Percentiles rank a stretch among this genome's conserved stretches.
Conservation (phyloP, 192 early-diverging fungal genomes). For the Diversispora epigaea region DNA sequence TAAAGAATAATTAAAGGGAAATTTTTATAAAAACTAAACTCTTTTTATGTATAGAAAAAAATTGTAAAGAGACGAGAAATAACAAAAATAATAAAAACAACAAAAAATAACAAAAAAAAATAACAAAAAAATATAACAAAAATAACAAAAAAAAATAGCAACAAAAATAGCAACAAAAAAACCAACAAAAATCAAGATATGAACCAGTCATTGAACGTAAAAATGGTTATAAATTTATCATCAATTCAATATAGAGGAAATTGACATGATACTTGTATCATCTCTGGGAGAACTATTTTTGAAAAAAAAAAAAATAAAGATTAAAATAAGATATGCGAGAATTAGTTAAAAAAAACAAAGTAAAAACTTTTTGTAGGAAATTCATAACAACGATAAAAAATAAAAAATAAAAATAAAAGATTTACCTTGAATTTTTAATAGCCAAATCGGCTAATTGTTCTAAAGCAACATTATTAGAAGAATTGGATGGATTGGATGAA, state of each 20-base stretch:
- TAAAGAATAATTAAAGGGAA: too few relatives aligned
- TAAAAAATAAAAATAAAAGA: not conserved
- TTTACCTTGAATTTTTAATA: constrained; percentile 2
- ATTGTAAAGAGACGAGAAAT: too few relatives aligned
- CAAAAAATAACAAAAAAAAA: too few relatives aligned
- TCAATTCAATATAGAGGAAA: constrained; percentile 10
- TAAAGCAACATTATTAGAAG: not conserved
- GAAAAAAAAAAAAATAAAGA: not conserved
- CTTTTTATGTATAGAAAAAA: too few relatives aligned
- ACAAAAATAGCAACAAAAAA: too few relatives aligned
- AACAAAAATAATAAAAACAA: too few relatives aligned
- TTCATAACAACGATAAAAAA: not conserved
- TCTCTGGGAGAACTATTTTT: not conserved
- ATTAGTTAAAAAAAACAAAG: not conserved
- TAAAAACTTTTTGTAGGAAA: not conserved
- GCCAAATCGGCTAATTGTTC: constrained; percentile 7
- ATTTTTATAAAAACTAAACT: too few relatives aligned
- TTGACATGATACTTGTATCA: not conserved
- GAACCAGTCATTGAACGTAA: too few relatives aligned
- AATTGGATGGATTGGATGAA: not conserved
- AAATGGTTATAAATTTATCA: too few relatives aligned
- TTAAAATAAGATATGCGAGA: not conserved
- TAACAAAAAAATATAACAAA: too few relatives aligned
- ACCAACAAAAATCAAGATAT: too few relatives aligned
- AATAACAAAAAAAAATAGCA: too few relatives aligned